A percentile compares a stretch with the other conserved stretches of the same genome.
Conservation (phyloP, 139 green algal genomes). For the Coccomyxa sp. region DNA sequence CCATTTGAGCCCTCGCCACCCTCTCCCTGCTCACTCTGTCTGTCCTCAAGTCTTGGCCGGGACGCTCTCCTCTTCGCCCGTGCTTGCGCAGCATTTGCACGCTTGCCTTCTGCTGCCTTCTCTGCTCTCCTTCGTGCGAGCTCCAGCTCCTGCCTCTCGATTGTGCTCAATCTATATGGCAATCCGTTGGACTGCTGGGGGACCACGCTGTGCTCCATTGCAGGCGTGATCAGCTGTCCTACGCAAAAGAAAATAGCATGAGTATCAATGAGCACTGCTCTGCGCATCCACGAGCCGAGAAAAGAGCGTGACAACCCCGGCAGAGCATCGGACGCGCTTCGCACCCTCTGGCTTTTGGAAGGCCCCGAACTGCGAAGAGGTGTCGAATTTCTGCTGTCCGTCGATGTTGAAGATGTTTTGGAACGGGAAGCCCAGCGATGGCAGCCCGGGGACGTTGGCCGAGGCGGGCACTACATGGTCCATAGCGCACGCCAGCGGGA, state of each 20-base stretch:
- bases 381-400: background rate
- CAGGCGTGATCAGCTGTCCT: background rate
- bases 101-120: slow-evolving; percentile 33
- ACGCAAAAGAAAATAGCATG: too few relatives aligned
- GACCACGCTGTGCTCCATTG: background rate
- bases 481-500: too few relatives aligned
- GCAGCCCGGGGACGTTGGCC: background rate
- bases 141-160: slow-evolving; percentile 40
- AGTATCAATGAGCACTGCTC: background rate
- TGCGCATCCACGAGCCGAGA: background rate
- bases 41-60: background rate
- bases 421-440: background rate
- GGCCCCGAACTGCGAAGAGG: background rate
- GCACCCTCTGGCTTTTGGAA: background rate
- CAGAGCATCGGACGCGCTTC: background rate
- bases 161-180: slow-evolving; percentile 10
- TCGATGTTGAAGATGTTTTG: background rate
- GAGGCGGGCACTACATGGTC: background rate
- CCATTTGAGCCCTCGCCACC: background rate
- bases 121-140: slow-evolving; percentile 31
- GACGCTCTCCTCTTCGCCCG: slow-evolving; percentile 12
- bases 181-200: background rate
- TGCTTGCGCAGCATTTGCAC: slow-evolving; percentile 17
- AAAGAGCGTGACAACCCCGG: background rate
- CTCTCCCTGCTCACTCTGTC: background rate